Percentiles rank a stretch among this genome's conserved stretches.
phyloP scores from a whole-genome alignment of 106 monocot species.

The Dioscorea zingiberensis region DNA sequence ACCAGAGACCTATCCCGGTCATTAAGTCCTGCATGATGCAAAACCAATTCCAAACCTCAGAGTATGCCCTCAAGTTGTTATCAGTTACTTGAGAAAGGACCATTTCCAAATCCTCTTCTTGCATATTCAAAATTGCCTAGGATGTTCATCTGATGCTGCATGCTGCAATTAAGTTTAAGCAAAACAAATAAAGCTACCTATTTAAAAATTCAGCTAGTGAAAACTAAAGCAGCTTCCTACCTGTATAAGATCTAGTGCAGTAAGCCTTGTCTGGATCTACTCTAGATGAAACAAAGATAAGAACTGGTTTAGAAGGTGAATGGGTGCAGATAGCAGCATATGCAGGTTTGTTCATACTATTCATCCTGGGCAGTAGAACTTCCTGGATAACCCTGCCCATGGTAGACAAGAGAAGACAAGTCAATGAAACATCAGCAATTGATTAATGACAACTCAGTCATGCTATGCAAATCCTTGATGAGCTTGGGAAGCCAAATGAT shows the following conservation, averaged over 20 bases:
- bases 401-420: background rate
- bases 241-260: conserved; percentile 97
- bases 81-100: conserved; percentile 85
- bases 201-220: background rate
- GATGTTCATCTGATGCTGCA: conserved; percentile 87
- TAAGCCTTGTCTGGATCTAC: conserved; percentile 92
- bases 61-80: conserved; percentile 83
- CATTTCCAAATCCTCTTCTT: conserved; percentile 71
- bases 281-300: conserved; percentile 97
- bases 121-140: conserved; percentile 79
- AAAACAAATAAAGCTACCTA: conserved; percentile 3
- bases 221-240: conserved; percentile 23
- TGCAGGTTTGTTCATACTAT: conserved; percentile 99
- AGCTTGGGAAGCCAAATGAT: too few relatives aligned
- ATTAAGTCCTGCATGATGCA: conserved; percentile 95
- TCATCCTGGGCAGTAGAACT: conserved; percentile 99
- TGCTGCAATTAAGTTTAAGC: conserved; percentile 31
- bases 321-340: conserved; percentile 98
- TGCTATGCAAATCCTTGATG: too few relatives aligned
- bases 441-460: too few relatives aligned
- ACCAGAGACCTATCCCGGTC: conserved; percentile 89
- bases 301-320: conserved; percentile 87
- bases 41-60: conserved; percentile 96
- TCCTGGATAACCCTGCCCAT: conserved; percentile 93
- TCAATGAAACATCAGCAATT: too few relatives aligned